phyloP scores from a whole-genome alignment of 352 stramenopile species.

The Globisporangium lucens region DNA sequence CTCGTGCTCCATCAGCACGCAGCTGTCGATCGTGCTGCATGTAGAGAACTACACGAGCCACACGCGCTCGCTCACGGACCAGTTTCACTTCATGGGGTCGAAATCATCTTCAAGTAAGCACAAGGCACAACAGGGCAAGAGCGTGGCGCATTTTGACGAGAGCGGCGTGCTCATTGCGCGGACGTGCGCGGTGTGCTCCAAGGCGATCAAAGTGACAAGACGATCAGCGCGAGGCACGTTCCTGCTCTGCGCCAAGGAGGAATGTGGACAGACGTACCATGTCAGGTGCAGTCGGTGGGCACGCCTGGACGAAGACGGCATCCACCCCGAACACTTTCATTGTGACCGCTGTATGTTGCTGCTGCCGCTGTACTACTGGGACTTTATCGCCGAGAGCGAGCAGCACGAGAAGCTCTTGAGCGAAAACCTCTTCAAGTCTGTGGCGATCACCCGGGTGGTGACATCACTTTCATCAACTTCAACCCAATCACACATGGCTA shows the following conservation, averaged over 20 bases:
- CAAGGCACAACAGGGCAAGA: conserved; percentile 24
- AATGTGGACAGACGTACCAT: conserved; percentile 62
- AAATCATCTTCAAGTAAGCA: conserved; percentile 13
- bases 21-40: conserved; percentile 45
- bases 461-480: background rate
- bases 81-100: conserved; percentile 28
- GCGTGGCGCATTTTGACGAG: conserved; percentile 53
- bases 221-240: conserved; percentile 22
- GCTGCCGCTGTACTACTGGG: conserved; percentile 46
- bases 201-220: conserved; percentile 37
- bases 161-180: conserved; percentile 43
- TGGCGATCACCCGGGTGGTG: conserved; percentile 27
- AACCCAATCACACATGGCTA: background rate
- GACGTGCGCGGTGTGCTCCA: conserved; percentile 50
- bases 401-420: conserved; percentile 39
- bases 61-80: conserved; percentile 35
- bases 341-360: conserved; percentile 41
- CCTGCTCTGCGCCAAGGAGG: conserved; percentile 43
- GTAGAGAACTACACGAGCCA: conserved; percentile 60
- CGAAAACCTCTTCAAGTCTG: conserved; percentile 43
- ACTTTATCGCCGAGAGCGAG: conserved; percentile 57
- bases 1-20: conserved; percentile 38
- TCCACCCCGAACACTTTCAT: conserved; percentile 33
- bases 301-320: conserved; percentile 26
- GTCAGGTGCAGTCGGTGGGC: conserved; percentile 67